Base-by-base conservation (phyloP, 2,329 filamentous ascomycete genomes). In the Fusarium sp. region DNA sequence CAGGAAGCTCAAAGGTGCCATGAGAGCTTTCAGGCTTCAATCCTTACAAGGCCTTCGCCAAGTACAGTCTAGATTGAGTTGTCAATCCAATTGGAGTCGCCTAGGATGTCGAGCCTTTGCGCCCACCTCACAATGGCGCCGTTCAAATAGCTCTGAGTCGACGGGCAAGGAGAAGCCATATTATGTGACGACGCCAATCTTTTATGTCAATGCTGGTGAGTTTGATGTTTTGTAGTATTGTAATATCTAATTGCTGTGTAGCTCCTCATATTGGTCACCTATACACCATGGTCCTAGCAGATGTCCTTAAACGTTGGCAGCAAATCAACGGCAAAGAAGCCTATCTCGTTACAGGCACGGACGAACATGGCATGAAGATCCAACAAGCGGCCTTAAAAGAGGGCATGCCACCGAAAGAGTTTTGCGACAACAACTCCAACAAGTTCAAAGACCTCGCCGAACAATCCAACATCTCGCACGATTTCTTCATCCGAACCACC, bases 291-390 rank as follows among this genome's bases (percentile, higher is more conserved):
- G 87, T 98, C 76, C 87, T 99, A 46, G 87, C 93, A 70, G 96
- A 99, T 81, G 91, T 97, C 57, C 84, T 97, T 74, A 99, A 98
- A 82, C 88, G 96, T 82, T 99, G 94, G 94, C 90, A 97, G 78
- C 84, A 89, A 35, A 86, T 99, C 55, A 89, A 91, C 66, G 93
- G 93, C 40, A 81, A 89, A 33, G 83, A 86, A 50, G 92, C 95
- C 6, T 86, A 93, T 70, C 84, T 99, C 17, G 91, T 92, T 75
- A 99, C 96, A 2, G 96, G 96, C 64, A 98, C 95, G 38, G 96
- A 99, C 80, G 96, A 99, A 81, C 95, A 99, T 84, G 96, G 96
- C 45, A 92, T 98, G 89, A 99, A 99, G 86, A 92, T 98, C 26
- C 96, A 99, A 80, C 92, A 91, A 80, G 95, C 95, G 1, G 93